A percentile compares a stretch with the other conserved stretches of the same genome.
phyloP scores from a whole-genome alignment of 441 rosid genomes.

The Pelargonium australe region DNA sequence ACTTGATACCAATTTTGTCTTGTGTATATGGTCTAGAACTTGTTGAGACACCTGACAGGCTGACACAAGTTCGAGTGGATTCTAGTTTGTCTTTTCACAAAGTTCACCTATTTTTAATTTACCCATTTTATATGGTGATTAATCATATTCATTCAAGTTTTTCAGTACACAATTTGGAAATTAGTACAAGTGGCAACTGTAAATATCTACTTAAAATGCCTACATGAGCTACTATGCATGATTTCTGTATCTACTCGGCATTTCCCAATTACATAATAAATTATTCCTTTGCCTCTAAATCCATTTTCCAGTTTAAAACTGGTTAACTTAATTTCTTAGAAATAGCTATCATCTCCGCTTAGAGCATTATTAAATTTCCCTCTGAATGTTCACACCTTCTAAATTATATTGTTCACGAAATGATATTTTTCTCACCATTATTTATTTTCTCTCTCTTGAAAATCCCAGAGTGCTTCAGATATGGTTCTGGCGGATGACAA shows the following conservation, averaged over 20 bases:
- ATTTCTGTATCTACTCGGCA: not conserved
- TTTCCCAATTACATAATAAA: too few relatives aligned
- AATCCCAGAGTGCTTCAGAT: conserved; percentile 92
- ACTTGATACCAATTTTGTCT: too few relatives aligned
- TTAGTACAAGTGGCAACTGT: not conserved
- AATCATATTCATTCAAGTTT: not conserved
- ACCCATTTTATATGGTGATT: not conserved
- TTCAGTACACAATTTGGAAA: not conserved
- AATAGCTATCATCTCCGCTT: too few relatives aligned
- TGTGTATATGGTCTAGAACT: not conserved
- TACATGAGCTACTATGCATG: not conserved
- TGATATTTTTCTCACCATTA: conserved; percentile 18
- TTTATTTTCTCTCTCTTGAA: conserved; percentile 19
- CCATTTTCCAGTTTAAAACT: too few relatives aligned
- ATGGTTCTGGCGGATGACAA: conserved; percentile 99
- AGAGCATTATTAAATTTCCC: too few relatives aligned
- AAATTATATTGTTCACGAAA: not conserved
- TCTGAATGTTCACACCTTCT: too few relatives aligned
- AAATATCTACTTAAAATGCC: not conserved
- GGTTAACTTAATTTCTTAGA: too few relatives aligned
- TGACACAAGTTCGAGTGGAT: not conserved
- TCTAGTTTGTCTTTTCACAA: not conserved
- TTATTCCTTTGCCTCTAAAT: too few relatives aligned
- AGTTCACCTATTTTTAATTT: not conserved
- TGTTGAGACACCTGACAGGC: not conserved